Evolutionary conservation across 768 basidiomycete genomes (phyloP).

Genomic region (Lactifluus rugatus): DNA sequence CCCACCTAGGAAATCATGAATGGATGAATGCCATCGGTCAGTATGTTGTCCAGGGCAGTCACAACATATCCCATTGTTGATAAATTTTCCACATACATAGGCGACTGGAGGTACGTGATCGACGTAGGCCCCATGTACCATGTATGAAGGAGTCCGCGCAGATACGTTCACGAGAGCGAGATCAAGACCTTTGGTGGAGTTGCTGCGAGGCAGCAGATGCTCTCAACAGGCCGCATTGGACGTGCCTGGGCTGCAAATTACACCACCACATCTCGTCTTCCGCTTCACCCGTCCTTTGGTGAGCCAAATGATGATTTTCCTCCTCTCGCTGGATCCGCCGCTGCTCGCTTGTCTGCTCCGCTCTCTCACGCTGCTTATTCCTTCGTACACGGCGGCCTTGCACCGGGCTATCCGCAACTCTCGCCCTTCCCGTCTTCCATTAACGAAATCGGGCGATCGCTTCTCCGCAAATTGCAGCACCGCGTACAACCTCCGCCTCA

Average conservation of each 20-base stretch:
- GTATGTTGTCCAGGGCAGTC: slow-evolving; percentile 6
- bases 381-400: slow-evolving; percentile 89
- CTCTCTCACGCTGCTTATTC: slow-evolving; percentile 76
- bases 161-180: slow-evolving; percentile 80
- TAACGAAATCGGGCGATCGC: slow-evolving; percentile 60
- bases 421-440: slow-evolving; percentile 78
- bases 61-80: slow-evolving; percentile 1
- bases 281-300: slow-evolving; percentile 63
- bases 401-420: slow-evolving; percentile 63
- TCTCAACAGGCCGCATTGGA: slow-evolving; percentile 71
- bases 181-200: slow-evolving; percentile 74
- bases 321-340: slow-evolving; percentile 34
- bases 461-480: slow-evolving; percentile 67
- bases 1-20: slow-evolving; percentile 90
- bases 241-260: slow-evolving; percentile 81
- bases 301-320: slow-evolving; percentile 47
- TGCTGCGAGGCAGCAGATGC: slow-evolving; percentile 57
- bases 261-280: slow-evolving; percentile 69
- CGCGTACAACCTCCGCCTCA: slow-evolving; percentile 61
- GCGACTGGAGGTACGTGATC: slow-evolving; percentile 69
- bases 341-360: slow-evolving; percentile 24
- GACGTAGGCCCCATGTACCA: neutral
- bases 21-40: slow-evolving; percentile 85
- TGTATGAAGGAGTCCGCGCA: slow-evolving; percentile 23
- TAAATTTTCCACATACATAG: slow-evolving; percentile 28